Evolutionary conservation across 306 rosid species (phyloP).

Genomic region (Sicyos baderoa): DNA sequence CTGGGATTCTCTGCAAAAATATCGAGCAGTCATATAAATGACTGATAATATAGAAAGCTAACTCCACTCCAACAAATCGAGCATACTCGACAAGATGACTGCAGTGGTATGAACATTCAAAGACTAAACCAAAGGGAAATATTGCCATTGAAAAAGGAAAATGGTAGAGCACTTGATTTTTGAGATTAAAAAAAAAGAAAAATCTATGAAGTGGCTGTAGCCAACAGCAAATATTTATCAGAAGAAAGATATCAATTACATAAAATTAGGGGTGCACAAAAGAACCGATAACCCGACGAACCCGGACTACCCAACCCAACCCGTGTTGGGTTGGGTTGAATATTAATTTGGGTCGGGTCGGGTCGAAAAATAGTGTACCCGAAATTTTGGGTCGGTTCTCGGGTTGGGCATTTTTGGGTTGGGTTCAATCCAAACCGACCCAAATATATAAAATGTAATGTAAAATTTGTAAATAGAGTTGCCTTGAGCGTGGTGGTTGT

Average conservation of each 20-base stretch:
- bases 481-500: too few species aligned
- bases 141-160: background rate
- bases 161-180: background rate
- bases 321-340: too few species aligned
- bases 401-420: too few species aligned
- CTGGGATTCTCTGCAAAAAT: constrained; percentile 73
- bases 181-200: background rate
- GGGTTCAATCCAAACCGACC: too few species aligned
- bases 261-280: too few species aligned
- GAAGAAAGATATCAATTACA: background rate
- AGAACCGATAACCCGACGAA: too few species aligned
- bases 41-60: constrained; percentile 3
- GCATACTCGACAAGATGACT: background rate
- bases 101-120: constrained; percentile 3
- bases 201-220: background rate
- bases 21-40: constrained; percentile 17
- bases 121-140: background rate
- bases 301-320: too few species aligned
- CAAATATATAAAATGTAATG: too few species aligned
- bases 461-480: too few species aligned
- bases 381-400: too few species aligned
- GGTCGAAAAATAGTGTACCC: too few species aligned
- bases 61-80: background rate
- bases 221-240: background rate
- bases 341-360: too few species aligned